Base-by-base conservation (phyloP, 2,329 filamentous ascomycete species). In the Elsinoe ampelina region DNA sequence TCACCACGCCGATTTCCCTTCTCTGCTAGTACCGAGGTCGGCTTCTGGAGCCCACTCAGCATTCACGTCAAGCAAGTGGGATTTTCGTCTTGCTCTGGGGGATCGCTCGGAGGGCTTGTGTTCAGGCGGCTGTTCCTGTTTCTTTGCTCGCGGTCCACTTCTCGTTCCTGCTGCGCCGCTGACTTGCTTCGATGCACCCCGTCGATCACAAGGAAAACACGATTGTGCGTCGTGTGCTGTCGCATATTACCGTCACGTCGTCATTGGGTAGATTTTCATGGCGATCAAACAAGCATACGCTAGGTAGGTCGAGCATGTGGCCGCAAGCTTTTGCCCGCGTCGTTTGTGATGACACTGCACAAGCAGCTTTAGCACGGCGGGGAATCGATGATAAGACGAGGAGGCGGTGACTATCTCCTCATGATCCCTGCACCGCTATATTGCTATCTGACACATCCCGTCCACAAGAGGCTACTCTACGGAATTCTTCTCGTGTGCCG, bases 241-340 rank as follows among this genome's bases (percentile, higher is more conserved):
- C 48, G 48, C 15, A 52, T 17, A 52, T 52, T 52, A 35, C 48
- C 48, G 48, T 52, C 48, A 13, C 5, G n/a, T 20, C 17, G 34
- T 52, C 19, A 52, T 52, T 52, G 48, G 48, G 41, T 38, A 32
- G 20, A 35, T 15, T 19, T 52, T 26, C 34, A 26, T 35, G 48
- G 19, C 48, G 48, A 52, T 52, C 48, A 52, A 52, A 52, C 48
- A 52, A 20, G 48, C 48, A 34, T 35, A 15, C 48, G 48, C 48
- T 52, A 52, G 26, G 22, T 52, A 52, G 26, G 22, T 34, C 48
- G 38, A 35, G 32, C 19, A 52, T 52, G 34, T 52, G 19, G 34
- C 26, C 26, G 13, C 26, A 50, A 50, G 15, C 45, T 50, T 52
- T 39, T 38, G 22, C 12, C 19, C 17, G 13, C 22, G 26, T 5